Conservation (phyloP, 1,284 basidiomycete species). For the Inonotus hispidus region DNA sequence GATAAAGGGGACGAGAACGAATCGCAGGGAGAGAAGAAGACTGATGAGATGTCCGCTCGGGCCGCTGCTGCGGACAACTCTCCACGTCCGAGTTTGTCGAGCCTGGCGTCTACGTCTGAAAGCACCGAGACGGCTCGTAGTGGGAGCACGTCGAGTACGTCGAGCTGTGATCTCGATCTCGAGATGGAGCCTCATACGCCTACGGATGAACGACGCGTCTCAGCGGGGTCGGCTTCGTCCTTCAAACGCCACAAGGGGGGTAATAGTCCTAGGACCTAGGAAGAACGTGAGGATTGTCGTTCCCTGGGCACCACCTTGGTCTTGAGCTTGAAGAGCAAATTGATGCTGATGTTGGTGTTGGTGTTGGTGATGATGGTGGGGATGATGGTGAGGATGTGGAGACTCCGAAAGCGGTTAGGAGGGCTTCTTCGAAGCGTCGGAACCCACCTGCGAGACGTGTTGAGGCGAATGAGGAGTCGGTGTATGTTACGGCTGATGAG, state of each 20-base stretch:
- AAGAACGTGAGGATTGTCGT: neutral
- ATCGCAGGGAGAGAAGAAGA: neutral
- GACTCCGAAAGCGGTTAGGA: neutral
- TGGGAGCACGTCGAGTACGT: neutral
- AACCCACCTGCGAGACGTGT: neutral
- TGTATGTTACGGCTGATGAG: slow-evolving; percentile 11
- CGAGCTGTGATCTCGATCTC: neutral
- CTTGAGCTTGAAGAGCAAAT: no score
- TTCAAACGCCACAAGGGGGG: neutral
- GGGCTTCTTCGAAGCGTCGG: neutral
- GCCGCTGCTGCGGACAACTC: neutral
- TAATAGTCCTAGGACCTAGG: neutral
- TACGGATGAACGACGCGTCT: slow-evolving; percentile 2
- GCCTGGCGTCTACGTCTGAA: neutral
- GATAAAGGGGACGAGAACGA: neutral
- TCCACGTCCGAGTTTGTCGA: slow-evolving; percentile 8
- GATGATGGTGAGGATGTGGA: neutral
- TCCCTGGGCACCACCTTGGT: neutral
- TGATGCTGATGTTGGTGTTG: neutral
- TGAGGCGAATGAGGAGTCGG: slow-evolving; percentile 1
- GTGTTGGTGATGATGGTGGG: neutral
- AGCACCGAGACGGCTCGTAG: neutral
- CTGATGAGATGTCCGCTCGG: neutral
- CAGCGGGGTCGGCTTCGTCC: neutral
- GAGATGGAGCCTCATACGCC: slow-evolving; percentile 4